Evolutionary conservation across 2,329 filamentous ascomycete species (phyloP), one percentile per base, ranked within the genome.

Genomic region (Pseudogymnoascus pannorum): DNA sequence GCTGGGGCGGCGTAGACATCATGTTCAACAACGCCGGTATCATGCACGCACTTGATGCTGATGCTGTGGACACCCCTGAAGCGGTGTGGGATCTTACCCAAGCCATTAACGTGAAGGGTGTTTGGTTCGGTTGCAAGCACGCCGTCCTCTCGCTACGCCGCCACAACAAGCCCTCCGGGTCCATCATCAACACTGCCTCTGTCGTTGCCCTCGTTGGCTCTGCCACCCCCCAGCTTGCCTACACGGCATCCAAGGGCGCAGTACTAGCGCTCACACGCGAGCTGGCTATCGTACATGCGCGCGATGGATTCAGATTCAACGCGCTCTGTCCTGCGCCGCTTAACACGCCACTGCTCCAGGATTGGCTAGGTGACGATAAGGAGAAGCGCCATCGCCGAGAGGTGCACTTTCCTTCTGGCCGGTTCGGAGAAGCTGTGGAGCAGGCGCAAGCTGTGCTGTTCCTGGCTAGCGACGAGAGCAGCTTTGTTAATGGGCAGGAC

Each of bases 1-100:
- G 79, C 22, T 88, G 86, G 84, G 88, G 87, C 65, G 88, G 88
- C 38, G 74, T 87, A 1, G 88, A 91, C 68, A 79, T 91, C 69
- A 86, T 91, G 68, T 91, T 91, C 81, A 91, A 91, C 78, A 91
- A 91, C 68, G 88, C 88, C 14, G 88, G 88, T 14, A 91, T 91
- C 68, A 91, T 91, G 87, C 87, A 91, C 71, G 81, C 80, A 20
- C 79, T 87, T 62, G 83, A 85, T 65, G 79, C 76, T 3, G 81
- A 85, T 70, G 87, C 87, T 16, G 77, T 89, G 66, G 80, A 86
- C 67, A 90, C 87, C 1, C 80, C 85, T 1, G 87, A 90, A 75
- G 84, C 85, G 71, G 88, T 91, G 73, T 91, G 88, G 88, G 87
- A 91, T 66, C 72, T 89, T 62, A 91, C 88, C 0, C 86, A 89